Evolutionary conservation across 345 rosid genomes (phyloP), one percentile per base, ranked within the genome.

Genomic region (Hypericum perforatum): DNA sequence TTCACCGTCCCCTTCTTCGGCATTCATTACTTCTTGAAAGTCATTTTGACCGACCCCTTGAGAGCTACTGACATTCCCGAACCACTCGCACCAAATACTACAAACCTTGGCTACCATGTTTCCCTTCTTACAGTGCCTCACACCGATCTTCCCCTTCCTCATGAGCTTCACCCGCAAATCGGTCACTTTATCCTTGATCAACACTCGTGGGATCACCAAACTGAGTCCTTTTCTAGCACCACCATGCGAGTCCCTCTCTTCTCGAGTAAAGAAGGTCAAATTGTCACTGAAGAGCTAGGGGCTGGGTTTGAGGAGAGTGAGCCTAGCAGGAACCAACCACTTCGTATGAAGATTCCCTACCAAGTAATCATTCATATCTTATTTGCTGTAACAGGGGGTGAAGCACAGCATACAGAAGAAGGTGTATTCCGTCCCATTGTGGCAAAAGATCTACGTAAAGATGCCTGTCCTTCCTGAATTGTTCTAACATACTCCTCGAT

Each of bases 261-360:
- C 49, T n/a, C 6, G 11, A 63, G 37, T 49, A 16, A 14, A n/a
- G n/a, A n/a, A n/a, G n/a, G n/a, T n/a, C n/a, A n/a, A n/a, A n/a
- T 95, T 95, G 39, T 92, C 97, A 50, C 69, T 80, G 39, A 92
- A 88, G 41, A 97, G 98, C 95, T 95, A 85, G 0, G 97, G 95
- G 39, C 83, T 92, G 0, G 72, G 70, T 50, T 76, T 75, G 56
- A 85, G 59, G 13, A 92, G 87, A 8, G 97, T 92, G 52, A 74
- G 53, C 73, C 66, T n/a, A n/a, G n/a, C n/a, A n/a, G n/a, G n/a
- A n/a, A n/a, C n/a, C n/a, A n/a, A n/a, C n/a, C n/a, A n/a, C n/a
- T n/a, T n/a, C n/a, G n/a, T n/a, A n/a, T n/a, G n/a, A n/a, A n/a
- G n/a, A n/a, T n/a, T n/a, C n/a, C n/a, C n/a, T 83, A 29, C 95